Percentiles rank a stretch among this genome's conserved stretches.
Evolutionary conservation across 495 filamentous ascomycete genomes (phyloP).

Genomic region (Venustampulla echinocandica): DNA sequence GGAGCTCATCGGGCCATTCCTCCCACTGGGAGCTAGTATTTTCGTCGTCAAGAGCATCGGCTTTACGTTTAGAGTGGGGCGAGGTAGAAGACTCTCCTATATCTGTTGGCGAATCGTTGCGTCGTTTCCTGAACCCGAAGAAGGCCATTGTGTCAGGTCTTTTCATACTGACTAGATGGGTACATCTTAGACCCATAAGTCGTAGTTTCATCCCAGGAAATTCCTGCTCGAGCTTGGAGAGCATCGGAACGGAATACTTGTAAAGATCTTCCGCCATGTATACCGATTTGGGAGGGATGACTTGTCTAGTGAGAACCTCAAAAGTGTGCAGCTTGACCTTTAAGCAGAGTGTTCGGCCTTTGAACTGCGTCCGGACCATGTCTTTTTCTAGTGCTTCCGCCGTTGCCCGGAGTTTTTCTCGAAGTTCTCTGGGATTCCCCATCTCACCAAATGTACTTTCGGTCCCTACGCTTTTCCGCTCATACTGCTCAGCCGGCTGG

Average conservation of each 20-base stretch:
- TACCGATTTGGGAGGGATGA: conserved; percentile 62
- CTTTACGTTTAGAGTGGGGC: conserved; percentile 17
- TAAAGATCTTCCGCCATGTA: conserved; percentile 73
- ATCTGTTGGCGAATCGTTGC: conserved; percentile 1
- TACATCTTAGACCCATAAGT: conserved; percentile 82
- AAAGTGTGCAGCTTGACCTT: conserved; percentile 95
- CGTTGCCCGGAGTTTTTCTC: conserved; percentile 66
- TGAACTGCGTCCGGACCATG: conserved; percentile 67
- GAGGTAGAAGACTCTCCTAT: conserved; percentile 2
- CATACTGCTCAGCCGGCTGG: conserved; percentile 80
- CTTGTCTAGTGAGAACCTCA: conserved; percentile 80
- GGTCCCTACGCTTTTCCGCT: conserved; percentile 89
- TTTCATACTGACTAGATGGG: conserved; percentile 76
- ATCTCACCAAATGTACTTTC: conserved; percentile 89
- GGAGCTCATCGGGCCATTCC: conserved; percentile 53
- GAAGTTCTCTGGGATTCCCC: conserved; percentile 53
- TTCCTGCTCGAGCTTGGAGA: conserved; percentile 79
- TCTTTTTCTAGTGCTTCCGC: conserved; percentile 89
- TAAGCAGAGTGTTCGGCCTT: conserved; percentile 78
- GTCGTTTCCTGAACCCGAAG: conserved; percentile 52
- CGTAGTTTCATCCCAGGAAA: conserved; percentile 72
- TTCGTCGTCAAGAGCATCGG: conserved; percentile 19
- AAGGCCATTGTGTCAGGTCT: conserved; percentile 64
- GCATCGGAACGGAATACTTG: conserved; percentile 69
- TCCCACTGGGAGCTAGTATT: no score